Evolutionary conservation across 164 flowering plant genomes (phyloP).

Genomic region (Platanus orientalis): DNA sequence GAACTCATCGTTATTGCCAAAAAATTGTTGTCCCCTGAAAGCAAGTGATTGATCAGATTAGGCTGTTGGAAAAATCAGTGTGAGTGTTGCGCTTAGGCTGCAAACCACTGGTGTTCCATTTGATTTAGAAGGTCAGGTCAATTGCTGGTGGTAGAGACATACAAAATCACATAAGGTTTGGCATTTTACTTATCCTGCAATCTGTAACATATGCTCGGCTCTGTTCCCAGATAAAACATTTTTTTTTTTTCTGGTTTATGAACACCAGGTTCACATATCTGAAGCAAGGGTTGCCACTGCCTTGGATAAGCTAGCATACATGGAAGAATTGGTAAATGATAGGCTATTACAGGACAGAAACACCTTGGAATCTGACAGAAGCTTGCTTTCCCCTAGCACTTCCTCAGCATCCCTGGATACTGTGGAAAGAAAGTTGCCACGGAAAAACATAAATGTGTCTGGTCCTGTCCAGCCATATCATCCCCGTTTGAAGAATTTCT

Average conservation of each 20-base stretch:
- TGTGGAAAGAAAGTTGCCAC: slow-evolving; percentile 29
- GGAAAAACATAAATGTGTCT: slow-evolving; percentile 65
- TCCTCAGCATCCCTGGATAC: slow-evolving; percentile 32
- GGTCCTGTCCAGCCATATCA: slow-evolving; percentile 85
- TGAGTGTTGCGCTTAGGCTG: not conserved
- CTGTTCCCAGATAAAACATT: not conserved
- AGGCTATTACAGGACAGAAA: slow-evolving; percentile 60
- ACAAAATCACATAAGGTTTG: too few species aligned
- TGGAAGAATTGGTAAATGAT: slow-evolving; percentile 90
- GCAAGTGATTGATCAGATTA: not conserved
- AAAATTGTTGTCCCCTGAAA: too few species aligned
- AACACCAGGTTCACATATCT: slow-evolving; percentile 83
- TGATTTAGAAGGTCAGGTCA: not conserved
- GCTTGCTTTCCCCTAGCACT: slow-evolving; percentile 45
- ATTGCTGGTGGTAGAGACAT: too few species aligned
- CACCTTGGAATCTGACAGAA: slow-evolving; percentile 31
- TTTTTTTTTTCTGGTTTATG: slow-evolving; percentile 6
- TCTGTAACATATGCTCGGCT: not conserved
- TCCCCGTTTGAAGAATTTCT: slow-evolving; percentile 77
- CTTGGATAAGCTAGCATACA: slow-evolving; percentile 90
- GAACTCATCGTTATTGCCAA: too few species aligned
- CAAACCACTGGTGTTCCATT: not conserved
- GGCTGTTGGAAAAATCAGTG: not conserved
- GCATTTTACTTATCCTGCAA: too few species aligned
- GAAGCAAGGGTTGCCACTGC: slow-evolving; percentile 91